These are phyloP conservation scores for Diutina catenulata DNA, from an alignment of 1,139 yeast genomes.

Conservation along the genomic window DNA sequence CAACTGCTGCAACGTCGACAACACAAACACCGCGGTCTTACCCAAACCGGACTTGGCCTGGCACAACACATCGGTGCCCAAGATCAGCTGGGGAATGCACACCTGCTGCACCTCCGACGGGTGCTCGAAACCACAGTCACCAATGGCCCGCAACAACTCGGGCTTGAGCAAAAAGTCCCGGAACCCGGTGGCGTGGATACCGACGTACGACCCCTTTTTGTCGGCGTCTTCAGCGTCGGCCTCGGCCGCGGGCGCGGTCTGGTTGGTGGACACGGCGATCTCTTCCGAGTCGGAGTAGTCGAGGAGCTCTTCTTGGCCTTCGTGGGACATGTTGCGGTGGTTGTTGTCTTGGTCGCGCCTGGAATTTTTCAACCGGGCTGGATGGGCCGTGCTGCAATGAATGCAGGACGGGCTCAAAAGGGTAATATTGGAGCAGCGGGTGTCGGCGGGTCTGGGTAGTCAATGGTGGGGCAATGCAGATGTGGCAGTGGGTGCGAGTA, in stretches of 20 bases:
- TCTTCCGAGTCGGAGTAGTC: slow-evolving; percentile 98
- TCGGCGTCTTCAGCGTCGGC: slow-evolving; percentile 32
- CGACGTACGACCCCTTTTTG: slow-evolving; percentile 95
- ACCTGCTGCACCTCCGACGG: slow-evolving; percentile 99
- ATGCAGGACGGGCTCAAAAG: too few species aligned
- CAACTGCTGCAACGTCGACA: slow-evolving; percentile 91
- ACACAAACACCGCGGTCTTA: slow-evolving; percentile 95
- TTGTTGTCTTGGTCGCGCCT: too few species aligned
- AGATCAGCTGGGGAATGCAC: slow-evolving; percentile 95
- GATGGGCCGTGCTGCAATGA: too few species aligned
- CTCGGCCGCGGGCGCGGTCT: slow-evolving; percentile 35
- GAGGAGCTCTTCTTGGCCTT: slow-evolving; percentile 97
- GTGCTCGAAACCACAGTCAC: slow-evolving; percentile 99
- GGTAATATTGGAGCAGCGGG: too few species aligned
- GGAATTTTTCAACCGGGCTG: too few species aligned
- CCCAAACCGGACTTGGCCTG: slow-evolving; percentile 99
- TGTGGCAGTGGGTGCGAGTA: too few species aligned
- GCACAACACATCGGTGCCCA: slow-evolving; percentile 95
- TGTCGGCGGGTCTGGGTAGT: too few species aligned
- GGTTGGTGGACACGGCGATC: slow-evolving; percentile 40
- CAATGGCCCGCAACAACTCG: slow-evolving; percentile 92
- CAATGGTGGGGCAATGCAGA: too few species aligned
- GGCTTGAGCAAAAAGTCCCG: slow-evolving; percentile 95
- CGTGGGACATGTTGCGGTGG: slow-evolving; percentile 51
- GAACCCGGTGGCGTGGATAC: slow-evolving; percentile 97